Percentiles rank a stretch among this genome's conserved stretches.
Evolutionary conservation across 192 early-diverging fungal species (phyloP).

Genomic region (Phycomyces blakesleeanus): DNA sequence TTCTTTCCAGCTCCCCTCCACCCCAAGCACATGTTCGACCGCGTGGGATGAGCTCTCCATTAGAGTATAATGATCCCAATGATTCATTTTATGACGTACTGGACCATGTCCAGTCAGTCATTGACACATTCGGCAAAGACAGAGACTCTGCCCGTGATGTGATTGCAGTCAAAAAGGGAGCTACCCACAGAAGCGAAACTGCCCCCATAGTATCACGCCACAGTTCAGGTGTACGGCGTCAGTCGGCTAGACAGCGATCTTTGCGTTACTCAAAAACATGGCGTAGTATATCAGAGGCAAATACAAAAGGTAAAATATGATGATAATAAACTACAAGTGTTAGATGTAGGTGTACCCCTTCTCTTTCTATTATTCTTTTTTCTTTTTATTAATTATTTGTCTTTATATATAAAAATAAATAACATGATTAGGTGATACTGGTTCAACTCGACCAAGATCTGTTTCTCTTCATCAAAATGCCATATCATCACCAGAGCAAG

Average conservation of each 20-base stretch:
- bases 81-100: constrained; percentile 13
- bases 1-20: constrained; percentile 3
- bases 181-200: background rate
- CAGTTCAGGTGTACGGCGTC: too few relatives aligned
- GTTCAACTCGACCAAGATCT: too few relatives aligned
- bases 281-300: background rate
- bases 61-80: background rate
- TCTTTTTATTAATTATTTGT: too few relatives aligned
- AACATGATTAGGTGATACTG: too few relatives aligned
- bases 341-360: too few relatives aligned
- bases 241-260: background rate
- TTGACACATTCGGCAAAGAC: constrained; percentile 34
- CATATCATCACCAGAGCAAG: too few relatives aligned
- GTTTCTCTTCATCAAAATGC: too few relatives aligned
- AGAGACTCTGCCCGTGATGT: constrained; percentile 34
- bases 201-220: background rate
- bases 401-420: too few relatives aligned
- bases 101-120: constrained; percentile 32
- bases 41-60: constrained; percentile 7
- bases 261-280: background rate
- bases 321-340: too few relatives aligned
- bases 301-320: background rate
- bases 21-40: background rate
- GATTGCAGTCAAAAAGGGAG: constrained; percentile 19
- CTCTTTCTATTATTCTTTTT: too few relatives aligned